Base-by-base conservation (phyloP, 1,139 yeast species). In the Geotrichum restrictum region DNA sequence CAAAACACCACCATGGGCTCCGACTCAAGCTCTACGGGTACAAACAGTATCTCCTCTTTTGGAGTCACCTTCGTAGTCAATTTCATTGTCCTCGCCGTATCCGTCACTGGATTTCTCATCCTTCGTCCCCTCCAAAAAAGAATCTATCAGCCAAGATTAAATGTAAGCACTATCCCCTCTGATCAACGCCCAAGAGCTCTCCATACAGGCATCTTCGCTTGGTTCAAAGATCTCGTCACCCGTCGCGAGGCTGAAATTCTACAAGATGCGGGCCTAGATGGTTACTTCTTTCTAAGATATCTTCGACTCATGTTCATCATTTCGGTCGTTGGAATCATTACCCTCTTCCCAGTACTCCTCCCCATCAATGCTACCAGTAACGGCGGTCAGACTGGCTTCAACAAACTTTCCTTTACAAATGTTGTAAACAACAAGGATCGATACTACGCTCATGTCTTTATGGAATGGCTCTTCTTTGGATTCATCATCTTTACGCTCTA, bases 331-430 rank as follows among this genome's bases (percentile, higher is more conserved):
- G 95, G 95, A 1, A 80, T 87, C 52, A 59, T 86, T 33, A 61
- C 84, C 19, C 70, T 84, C 16, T 82, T 88, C 80, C 94, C 96
- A 31, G 79, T 93, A 55, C 73, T 93, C 55, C 76, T 93, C 57
- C 95, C 98, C 0, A 85, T 93, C 49, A 88, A 89, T 68, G 95
- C 94, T 13, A 82, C 95, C 8, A 83, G 87, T 59, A 74, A 74
- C 49, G 72, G 74, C 45, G 73, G 73, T 31, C 68, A 76, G 52
- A 56, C 62, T 0, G 97, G 97, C 1, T 78, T 93, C 59, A 93
- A 93, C 68, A 76, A 78, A 60, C 77, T 88, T 58, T 82, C 96
- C 1, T 88, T 84, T 64, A 79, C 95, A 38, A 89, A 93, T 66
- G 45, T 50, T 7, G 84, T 89, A 51, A 73, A 72, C 18, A 70